Base-by-base conservation (phyloP, 75 land plant genomes). In the Sequoia sempervirens region DNA sequence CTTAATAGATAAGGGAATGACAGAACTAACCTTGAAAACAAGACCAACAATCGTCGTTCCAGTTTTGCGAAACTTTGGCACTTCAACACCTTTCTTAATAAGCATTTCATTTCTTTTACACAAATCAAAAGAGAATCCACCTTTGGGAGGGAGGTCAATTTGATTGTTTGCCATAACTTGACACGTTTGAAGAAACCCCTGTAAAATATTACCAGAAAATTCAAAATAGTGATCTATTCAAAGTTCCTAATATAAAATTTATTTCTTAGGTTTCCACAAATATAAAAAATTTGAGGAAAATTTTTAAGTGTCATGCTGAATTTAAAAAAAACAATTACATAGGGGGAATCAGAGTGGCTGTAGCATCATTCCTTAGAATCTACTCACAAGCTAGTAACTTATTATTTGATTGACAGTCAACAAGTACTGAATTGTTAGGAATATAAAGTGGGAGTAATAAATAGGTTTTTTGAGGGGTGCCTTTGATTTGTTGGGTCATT, bases 11-110 rank as follows among this genome's bases (percentile, higher is more conserved):
- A 38, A 0, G 52, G 7, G 68, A 81, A 46, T n/a, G 53, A 74
- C 61, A 26, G 46, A 80, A 40, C 20, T 53, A 56, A 96, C 99
- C 99, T 96, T 81, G 66, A 90, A 98, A 69, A 98, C 73, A 23
- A 98, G 86, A 40, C 99, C 96, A 47, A 98, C 99, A 81, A 98
- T 98, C 28, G 99, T 96, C 6, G 96, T 98, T 26, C 99, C 99
- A 0, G 96, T 98, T 81, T 98, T 96, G 41, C 87, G 88, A 68
- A 82, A 96, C 20, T 84, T 80, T 6, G 96, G 95, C 3, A 85
- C 75, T 53, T 91, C 85, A 56, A 88, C 85, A n/a, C 96, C 98
- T 75, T 94, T 91, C 81, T 91, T 88, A 79, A 83, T 23, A 53
- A 98, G 92, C 93, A 96, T 92, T 11, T 91, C 96, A 86, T 97